Evolutionary conservation across 768 basidiomycete genomes (phyloP).

Genomic region (Harrya chromipes): DNA sequence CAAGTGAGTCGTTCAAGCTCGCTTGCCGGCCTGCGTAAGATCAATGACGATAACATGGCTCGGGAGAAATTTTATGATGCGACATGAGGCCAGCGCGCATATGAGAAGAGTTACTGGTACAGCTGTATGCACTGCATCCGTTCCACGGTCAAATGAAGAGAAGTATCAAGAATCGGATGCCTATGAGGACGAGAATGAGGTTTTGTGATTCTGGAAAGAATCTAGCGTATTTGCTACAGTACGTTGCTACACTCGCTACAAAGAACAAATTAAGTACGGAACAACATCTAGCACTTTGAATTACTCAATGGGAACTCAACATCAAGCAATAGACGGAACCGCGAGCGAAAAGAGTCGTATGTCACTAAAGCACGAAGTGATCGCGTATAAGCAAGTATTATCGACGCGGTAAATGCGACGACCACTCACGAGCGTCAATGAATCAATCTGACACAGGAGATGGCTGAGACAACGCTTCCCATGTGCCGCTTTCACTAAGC

Average conservation of each 20-base stretch:
- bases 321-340: too few relatives aligned
- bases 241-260: not conserved
- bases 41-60: not conserved
- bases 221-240: not conserved
- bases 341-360: too few relatives aligned
- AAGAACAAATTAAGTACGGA: not conserved
- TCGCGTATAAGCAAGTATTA: too few relatives aligned
- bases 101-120: too few relatives aligned
- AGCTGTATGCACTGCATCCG: too few relatives aligned
- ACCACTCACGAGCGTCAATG: constrained; percentile 2
- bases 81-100: too few relatives aligned
- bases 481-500: constrained; percentile 28
- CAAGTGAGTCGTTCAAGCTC: not conserved
- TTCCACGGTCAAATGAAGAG: too few relatives aligned
- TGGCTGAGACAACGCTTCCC: constrained; percentile 29
- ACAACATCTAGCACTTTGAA: not conserved
- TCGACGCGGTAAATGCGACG: not conserved
- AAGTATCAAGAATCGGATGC: too few relatives aligned
- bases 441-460: constrained; percentile 24
- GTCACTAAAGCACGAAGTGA: too few relatives aligned
- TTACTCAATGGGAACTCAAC: not conserved
- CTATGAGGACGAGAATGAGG: too few relatives aligned
- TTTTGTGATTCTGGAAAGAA: too few relatives aligned
- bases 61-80: too few relatives aligned
- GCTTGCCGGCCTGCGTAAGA: not conserved